Evolutionary conservation across 345 rosid species (phyloP).

Genomic region (Aquilaria sinensis): DNA sequence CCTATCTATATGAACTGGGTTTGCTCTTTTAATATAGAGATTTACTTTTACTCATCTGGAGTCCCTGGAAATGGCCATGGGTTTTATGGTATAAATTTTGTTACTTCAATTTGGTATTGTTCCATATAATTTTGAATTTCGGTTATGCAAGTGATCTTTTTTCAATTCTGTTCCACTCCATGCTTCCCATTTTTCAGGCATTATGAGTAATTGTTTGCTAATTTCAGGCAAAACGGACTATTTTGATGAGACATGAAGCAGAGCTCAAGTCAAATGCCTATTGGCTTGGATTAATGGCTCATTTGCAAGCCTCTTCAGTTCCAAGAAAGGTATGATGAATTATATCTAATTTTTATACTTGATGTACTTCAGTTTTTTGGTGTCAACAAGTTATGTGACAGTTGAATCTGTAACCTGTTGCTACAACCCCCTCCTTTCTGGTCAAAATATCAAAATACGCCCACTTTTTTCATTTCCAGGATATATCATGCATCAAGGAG

Average conservation of each 20-base stretch:
- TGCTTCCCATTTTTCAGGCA: neutral
- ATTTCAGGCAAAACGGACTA: slow-evolving; percentile 87
- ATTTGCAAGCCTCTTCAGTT: slow-evolving; percentile 93
- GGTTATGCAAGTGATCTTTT: neutral
- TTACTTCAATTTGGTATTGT: neutral
- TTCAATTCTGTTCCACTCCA: neutral
- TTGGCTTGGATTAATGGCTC: slow-evolving; percentile 97
- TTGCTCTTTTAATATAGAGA: too few relatives aligned
- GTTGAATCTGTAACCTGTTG: neutral
- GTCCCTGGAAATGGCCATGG: too few relatives aligned
- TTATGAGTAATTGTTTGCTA: too few relatives aligned
- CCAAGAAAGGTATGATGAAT: slow-evolving; percentile 67
- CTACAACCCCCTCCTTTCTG: too few relatives aligned
- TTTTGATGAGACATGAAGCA: slow-evolving; percentile 98
- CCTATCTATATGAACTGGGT: too few relatives aligned
- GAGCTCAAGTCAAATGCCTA: slow-evolving; percentile 97
- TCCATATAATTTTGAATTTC: neutral
- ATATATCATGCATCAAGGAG: slow-evolving; percentile 85
- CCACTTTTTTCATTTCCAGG: slow-evolving; percentile 36
- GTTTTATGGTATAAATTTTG: too few relatives aligned
- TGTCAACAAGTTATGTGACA: neutral
- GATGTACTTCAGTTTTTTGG: neutral
- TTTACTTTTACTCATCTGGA: too few relatives aligned
- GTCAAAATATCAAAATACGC: too few relatives aligned
- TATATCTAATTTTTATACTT: neutral